A percentile compares a stretch with the other conserved stretches of the same genome.
phyloP scores from a whole-genome alignment of 1,284 basidiomycete species.

The Pisolithus thermaeus region DNA sequence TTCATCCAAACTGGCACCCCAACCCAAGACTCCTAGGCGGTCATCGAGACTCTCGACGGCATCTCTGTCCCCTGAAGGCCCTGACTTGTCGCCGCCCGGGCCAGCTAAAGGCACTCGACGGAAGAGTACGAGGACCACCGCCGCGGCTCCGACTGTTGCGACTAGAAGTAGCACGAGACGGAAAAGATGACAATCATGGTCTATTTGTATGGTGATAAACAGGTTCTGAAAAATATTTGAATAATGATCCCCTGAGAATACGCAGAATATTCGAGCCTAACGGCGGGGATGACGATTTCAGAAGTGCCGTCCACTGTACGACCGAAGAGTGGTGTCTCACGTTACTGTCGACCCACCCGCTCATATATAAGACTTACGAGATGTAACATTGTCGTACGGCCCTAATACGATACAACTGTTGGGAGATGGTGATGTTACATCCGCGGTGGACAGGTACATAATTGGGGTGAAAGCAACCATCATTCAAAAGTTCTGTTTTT shows the following conservation, averaged over 20 bases:
- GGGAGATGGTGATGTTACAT: too few relatives aligned
- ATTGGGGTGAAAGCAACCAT: too few relatives aligned
- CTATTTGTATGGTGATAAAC: not conserved
- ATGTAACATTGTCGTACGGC: too few relatives aligned
- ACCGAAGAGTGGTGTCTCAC: too few relatives aligned
- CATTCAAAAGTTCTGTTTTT: too few relatives aligned
- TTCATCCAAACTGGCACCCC: not conserved
- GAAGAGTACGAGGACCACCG: constrained; percentile 12
- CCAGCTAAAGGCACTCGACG: constrained; percentile 14
- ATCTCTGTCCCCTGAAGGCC: constrained; percentile 21
- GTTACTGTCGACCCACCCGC: too few relatives aligned
- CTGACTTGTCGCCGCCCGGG: constrained; percentile 17
- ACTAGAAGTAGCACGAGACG: constrained; percentile 24
- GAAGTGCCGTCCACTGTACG: too few relatives aligned
- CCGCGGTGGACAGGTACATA: too few relatives aligned
- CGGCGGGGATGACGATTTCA: too few relatives aligned
- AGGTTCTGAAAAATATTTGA: not conserved
- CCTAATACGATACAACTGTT: too few relatives aligned
- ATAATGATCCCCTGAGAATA: not conserved
- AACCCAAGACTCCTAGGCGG: constrained; percentile 23
- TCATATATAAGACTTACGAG: too few relatives aligned
- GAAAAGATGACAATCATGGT: constrained; percentile 14
- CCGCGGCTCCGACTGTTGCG: constrained; percentile 9
- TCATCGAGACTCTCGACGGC: constrained; percentile 27
- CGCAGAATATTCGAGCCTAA: not conserved